Evolutionary conservation across 75 land plant genomes (phyloP).

Genomic region (Ceratopteris richardii): DNA sequence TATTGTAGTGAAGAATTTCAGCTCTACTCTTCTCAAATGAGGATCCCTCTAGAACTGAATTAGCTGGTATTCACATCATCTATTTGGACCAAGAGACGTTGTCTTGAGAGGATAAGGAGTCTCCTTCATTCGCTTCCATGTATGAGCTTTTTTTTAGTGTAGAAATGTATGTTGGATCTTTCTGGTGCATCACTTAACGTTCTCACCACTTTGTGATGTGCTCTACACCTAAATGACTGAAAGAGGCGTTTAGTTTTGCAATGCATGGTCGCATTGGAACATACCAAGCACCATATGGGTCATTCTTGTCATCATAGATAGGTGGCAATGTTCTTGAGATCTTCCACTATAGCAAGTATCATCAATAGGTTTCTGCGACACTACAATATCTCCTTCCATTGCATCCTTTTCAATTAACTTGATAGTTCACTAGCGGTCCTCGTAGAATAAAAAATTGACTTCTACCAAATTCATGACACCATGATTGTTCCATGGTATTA

Average conservation of each 20-base stretch:
- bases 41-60: too few relatives aligned
- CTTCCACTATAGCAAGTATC: constrained; percentile 35
- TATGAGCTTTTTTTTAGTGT: too few relatives aligned
- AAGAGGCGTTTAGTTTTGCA: neutral
- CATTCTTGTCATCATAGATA: constrained; percentile 39
- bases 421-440: constrained; percentile 52
- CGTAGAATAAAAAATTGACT: constrained; percentile 57
- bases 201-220: constrained; percentile 34
- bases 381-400: constrained; percentile 23
- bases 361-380: constrained; percentile 30
- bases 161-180: too few relatives aligned
- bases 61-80: neutral
- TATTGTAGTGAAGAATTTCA: neutral
- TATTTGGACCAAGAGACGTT: neutral
- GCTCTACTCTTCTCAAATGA: neutral
- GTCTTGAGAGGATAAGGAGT: too few relatives aligned
- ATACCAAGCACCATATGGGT: constrained; percentile 48
- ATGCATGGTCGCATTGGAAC: constrained; percentile 46
- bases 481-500: too few relatives aligned
- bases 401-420: constrained; percentile 36
- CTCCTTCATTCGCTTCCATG: too few relatives aligned
- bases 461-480: constrained; percentile 33
- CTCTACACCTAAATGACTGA: constrained; percentile 31
- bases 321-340: constrained; percentile 29
- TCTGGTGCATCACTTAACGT: constrained; percentile 21